Percentiles rank a stretch among this genome's conserved stretches.
Evolutionary conservation across 345 rosid species (phyloP).

Genomic region (Theobroma cacao): DNA sequence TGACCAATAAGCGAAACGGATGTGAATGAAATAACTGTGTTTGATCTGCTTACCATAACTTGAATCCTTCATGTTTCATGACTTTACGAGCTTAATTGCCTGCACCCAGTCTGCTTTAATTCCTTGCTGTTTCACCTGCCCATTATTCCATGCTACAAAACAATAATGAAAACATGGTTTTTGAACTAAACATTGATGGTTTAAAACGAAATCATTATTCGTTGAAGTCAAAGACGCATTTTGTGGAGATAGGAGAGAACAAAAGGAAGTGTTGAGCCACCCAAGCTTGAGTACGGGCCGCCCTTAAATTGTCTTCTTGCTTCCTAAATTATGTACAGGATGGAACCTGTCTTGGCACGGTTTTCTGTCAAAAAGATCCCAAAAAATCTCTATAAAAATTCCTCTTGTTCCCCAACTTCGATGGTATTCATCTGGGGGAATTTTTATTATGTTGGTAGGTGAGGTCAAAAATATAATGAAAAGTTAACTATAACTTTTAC

Average conservation of each 20-base stretch:
- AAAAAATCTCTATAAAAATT: background rate
- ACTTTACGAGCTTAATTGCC: background rate
- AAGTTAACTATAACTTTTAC: background rate
- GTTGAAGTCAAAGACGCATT: conserved; percentile 7
- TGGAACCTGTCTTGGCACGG: background rate
- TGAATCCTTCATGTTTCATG: no score
- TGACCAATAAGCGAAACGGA: background rate
- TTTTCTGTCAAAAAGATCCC: background rate
- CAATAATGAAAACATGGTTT: background rate
- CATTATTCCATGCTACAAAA: background rate
- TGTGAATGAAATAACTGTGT: background rate
- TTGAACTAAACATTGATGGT: background rate
- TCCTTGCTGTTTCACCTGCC: background rate
- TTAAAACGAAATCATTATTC: background rate
- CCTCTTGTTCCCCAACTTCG: background rate
- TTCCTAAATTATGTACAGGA: conserved; percentile 19
- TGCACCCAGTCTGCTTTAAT: background rate
- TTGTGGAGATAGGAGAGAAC: background rate
- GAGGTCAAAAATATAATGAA: conserved; percentile 14
- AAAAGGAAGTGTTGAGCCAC: background rate
- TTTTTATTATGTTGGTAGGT: conserved; percentile 11
- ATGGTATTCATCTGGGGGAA: background rate
- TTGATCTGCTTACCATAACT: background rate
- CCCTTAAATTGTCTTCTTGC: conserved; percentile 20
- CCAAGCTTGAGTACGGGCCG: background rate